A percentile compares a stretch with the other conserved stretches of the same genome.
phyloP scores from a whole-genome alignment of 257 asterid species.

The Knoxia roxburghii region DNA sequence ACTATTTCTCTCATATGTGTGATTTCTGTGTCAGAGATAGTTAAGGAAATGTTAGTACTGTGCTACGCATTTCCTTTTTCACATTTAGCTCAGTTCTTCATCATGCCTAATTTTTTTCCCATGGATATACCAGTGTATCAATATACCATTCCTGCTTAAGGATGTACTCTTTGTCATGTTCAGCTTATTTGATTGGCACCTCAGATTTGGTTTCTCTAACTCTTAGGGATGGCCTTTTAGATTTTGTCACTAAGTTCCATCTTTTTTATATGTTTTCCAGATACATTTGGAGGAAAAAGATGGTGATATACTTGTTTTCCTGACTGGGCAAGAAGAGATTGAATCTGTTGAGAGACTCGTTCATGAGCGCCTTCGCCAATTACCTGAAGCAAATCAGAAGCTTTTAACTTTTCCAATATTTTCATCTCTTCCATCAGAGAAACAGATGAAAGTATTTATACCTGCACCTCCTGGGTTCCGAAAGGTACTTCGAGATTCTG shows the following conservation, averaged over 20 bases:
- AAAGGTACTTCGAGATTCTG: slow-evolving; percentile 50
- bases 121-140: neutral
- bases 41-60: neutral
- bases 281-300: slow-evolving; percentile 85
- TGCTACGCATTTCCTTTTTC: neutral
- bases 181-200: neutral
- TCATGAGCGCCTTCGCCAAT: slow-evolving; percentile 62
- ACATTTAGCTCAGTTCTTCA: neutral
- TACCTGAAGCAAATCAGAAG: slow-evolving; percentile 64
- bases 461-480: slow-evolving; percentile 83
- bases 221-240: neutral
- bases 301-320: slow-evolving; percentile 91
- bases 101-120: slow-evolving; percentile 1
- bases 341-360: slow-evolving; percentile 90
- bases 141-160: neutral
- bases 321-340: slow-evolving; percentile 98
- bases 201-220: neutral
- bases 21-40: neutral
- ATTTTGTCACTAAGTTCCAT: slow-evolving; percentile 8
- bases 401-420: slow-evolving; percentile 72
- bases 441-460: slow-evolving; percentile 84
- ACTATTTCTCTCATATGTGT: neutral
- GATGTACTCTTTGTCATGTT: neutral
- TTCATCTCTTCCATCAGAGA: slow-evolving; percentile 94
- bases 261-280: slow-evolving; percentile 29